Percentiles rank a stretch among this genome's conserved stretches.
These are phyloP conservation scores for Solanum sejunctum DNA, from an alignment of 257 asterid species.

Conservation along the genomic window DNA sequence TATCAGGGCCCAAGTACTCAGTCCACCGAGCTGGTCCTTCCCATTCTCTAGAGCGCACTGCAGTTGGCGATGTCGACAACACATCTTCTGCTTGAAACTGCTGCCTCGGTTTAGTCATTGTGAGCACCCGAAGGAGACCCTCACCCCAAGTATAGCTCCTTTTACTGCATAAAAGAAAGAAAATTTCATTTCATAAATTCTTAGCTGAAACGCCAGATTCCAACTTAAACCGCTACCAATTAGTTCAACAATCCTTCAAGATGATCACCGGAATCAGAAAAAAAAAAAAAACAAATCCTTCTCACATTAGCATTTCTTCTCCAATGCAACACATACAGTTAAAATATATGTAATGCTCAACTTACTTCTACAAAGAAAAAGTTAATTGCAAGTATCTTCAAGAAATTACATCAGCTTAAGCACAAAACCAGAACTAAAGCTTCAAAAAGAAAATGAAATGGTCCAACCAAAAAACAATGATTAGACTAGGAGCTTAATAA, in stretches of 20 bases:
- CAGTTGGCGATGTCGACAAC: slow-evolving; percentile 44
- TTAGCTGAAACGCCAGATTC: neutral
- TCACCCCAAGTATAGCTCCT: slow-evolving; percentile 7
- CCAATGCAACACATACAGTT: neutral
- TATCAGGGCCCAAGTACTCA: slow-evolving; percentile 81
- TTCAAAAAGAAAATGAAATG: neutral
- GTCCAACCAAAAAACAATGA: neutral
- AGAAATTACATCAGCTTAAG: neutral
- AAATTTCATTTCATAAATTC: neutral
- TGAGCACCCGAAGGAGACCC: slow-evolving; percentile 14
- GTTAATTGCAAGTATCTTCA: neutral
- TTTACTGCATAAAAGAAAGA: slow-evolving; percentile 20
- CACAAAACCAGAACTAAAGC: neutral
- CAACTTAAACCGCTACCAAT: neutral
- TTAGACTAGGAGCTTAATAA: neutral
- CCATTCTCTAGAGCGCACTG: slow-evolving; percentile 66
- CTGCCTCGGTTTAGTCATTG: slow-evolving; percentile 66
- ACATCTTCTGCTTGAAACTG: slow-evolving; percentile 60
- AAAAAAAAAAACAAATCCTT: neutral
- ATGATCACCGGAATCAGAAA: neutral
- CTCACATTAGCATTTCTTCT: neutral
- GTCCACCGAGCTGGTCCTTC: slow-evolving; percentile 94
- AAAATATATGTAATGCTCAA: neutral
- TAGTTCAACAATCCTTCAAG: neutral
- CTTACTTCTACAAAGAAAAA: neutral